Base-by-base conservation (phyloP, 139 green algal genomes). In the Chlamydomonas incerta region DNA sequence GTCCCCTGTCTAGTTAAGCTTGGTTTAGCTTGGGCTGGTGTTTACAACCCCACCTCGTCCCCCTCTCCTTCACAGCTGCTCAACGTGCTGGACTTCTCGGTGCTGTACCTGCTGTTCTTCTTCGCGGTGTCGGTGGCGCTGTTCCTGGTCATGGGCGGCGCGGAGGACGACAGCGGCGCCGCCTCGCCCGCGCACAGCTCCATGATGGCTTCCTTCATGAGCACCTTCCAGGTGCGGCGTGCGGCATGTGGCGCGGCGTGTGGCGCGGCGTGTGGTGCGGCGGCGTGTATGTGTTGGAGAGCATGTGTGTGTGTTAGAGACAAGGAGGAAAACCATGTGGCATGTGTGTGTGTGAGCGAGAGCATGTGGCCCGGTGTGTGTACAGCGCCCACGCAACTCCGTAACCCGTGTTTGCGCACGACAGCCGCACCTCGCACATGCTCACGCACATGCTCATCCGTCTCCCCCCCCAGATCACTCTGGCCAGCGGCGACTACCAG, bases 81-180 rank as follows among this genome's bases (percentile, higher is more conserved):
- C 31, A 81, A 81, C 55, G 55, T 81, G 23, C 28, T 69, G 17
- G 50, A 81, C 31, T 81, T 81, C 57, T 69, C 55, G 31, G 24
- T 24, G 57, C 57, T 81, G 2, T 81, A 81, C 73, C 21, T 69
- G 55, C 57, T 81, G 17, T 68, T 81, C 73, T 81, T 69, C 73
- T 21, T 68, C 18, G n/a, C 73, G 14, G n/a, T 81, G 9, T 31
- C 52, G 3, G n/a, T 81, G 73, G 73, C 50, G 52, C 52, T 81
- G 52, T 81, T 81, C 31, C 55, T 81, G 52, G 34, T 69, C 21
- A n/a, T 81, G 9, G 73, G n/a, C 34, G 29, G 28, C 3, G 46
- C 28, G 4, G 50, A 34, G 15, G 73, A 69, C 33, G 9, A 8
- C 1, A 31, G 41, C 29, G 55, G 57, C n/a, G 24, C 34, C 23